Base-by-base conservation (phyloP, 2,329 filamentous ascomycete genomes). In the Epichloe elymi region DNA sequence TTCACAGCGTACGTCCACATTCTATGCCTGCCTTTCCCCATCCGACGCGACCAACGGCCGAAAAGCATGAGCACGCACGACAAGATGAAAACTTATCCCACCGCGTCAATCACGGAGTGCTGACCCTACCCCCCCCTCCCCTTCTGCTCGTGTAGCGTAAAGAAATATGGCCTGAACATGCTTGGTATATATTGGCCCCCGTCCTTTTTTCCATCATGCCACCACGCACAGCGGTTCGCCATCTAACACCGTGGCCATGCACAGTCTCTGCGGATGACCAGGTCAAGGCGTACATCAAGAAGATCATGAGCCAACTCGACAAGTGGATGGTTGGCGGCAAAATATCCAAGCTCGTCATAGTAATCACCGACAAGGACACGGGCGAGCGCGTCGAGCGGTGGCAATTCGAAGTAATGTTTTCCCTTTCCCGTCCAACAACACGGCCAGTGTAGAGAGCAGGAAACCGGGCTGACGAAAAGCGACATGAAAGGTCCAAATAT, bases 91-190 rank as follows among this genome's bases (percentile, higher is more conserved):
- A 6, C 1, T 3, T 11, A 12, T 11, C 3, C 11, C 14, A 12
- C 2, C 19, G 1, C 35, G 17, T 14, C 15, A 20, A 14, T 14
- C 30, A 15, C 39, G 39, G 14, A 26, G 23, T 12, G 17, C 23
- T 47, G 19, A 54, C 55, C 54, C n/a, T n/a, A n/a, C n/a, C n/a
- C 4, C 57, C 7, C 20, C 20, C 20, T 1, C 20, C 4, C 23
- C 26, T 44, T 43, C 14, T 20, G 6, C 36, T 6, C 0, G 7
- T 10, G 30, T 51, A 70, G 65, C 40, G 90, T 98, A 63, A 98
- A 98, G 74, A 98, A 98, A 73, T 98, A 98, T 84, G 93, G 93
- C 61, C 80, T 98, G 62, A 97, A 95, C 63, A 95, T 96, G 89
- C 86, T 95, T 61, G 80, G 82, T 86, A 68, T 30, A 7, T n/a